Evolutionary conservation across 169 alveolate genomes (phyloP), one percentile per base, ranked within the genome.

Genomic region (Babesia caballi): DNA sequence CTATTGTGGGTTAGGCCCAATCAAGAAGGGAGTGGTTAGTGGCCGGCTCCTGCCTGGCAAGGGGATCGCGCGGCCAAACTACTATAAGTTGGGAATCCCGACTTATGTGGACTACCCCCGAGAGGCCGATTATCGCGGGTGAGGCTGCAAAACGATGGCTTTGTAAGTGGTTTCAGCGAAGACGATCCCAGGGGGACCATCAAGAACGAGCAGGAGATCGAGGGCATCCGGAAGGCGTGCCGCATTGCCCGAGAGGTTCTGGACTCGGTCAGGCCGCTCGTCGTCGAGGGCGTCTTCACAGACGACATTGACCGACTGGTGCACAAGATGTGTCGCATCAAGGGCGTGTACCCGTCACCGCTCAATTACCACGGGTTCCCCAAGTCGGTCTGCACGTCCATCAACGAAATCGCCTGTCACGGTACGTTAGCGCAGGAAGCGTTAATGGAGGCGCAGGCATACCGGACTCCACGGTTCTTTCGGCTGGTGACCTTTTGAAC

Each of bases 351-450:
- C 49, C 92, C 92, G 7, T 82, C 92, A 11, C 88, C 92, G 30
- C 69, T 86, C 17, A 82, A 82, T 67, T 86, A 86, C 68, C 82
- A 86, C 19, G 80, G 84, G 9, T 86, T 82, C 66, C 92, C 92
- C 2, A 86, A 86, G 54, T 76, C 90, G 17, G 74, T 83, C 2
- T 86, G 92, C 58, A 77, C 83, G 6, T 86, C 92, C 0, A 35
- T 86, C 28, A 86, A 86, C 52, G 92, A 86, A 65, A 80, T 86
- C 14, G 75, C 80, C 17, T 86, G 92, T 35, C 92, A 86, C 63
- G 92, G 82, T 70, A 3, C 8, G 69, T 41, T 4, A 4, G 4
- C 12, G 17, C 19, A 15, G 15, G 0, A n/a, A 0, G 15, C 30
- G 17, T 8, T 7, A 0, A 67, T 4, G 14, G 8, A 0, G 0